Percentiles rank a stretch among this genome's conserved stretches.
phyloP scores from a whole-genome alignment of 352 stramenopile species.

The Phytopythium boreale region DNA sequence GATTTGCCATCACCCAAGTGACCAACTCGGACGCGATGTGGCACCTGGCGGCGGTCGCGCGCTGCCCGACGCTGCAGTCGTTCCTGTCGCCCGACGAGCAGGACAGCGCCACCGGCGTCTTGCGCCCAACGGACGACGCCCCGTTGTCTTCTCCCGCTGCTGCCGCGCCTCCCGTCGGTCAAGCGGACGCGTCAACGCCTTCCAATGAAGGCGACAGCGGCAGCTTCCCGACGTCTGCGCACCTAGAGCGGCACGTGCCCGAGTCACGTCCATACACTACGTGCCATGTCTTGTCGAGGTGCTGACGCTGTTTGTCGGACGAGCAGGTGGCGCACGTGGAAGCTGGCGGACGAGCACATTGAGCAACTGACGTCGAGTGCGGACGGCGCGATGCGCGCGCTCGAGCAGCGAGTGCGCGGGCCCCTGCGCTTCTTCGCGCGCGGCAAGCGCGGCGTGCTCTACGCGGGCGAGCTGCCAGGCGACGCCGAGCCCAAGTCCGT shows the following conservation, averaged over 20 bases:
- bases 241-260: conserved; percentile 42
- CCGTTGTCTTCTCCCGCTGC: not conserved
- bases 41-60: conserved; percentile 31
- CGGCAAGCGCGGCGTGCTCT: conserved; percentile 63
- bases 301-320: not conserved
- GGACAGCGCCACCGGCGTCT: conserved; percentile 9
- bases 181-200: not conserved
- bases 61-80: conserved; percentile 35
- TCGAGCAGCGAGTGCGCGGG: conserved; percentile 20
- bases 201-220: conserved; percentile 8
- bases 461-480: conserved; percentile 29
- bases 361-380: conserved; percentile 37
- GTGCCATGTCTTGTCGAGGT: not conserved
- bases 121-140: not conserved
- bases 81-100: conserved; percentile 27
- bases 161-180: not conserved
- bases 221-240: conserved; percentile 13
- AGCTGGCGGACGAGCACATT: conserved; percentile 52
- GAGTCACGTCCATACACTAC: not conserved
- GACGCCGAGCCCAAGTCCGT: conserved; percentile 12
- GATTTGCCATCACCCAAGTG: too few relatives aligned
- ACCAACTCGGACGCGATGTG: conserved; percentile 18
- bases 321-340: conserved; percentile 62
- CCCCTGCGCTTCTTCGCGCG: conserved; percentile 59
- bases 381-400: conserved; percentile 12